A percentile compares a stretch with the other conserved stretches of the same genome.
Evolutionary conservation across 192 early-diverging fungal genomes (phyloP).

Genomic region (Podila minutissima): DNA sequence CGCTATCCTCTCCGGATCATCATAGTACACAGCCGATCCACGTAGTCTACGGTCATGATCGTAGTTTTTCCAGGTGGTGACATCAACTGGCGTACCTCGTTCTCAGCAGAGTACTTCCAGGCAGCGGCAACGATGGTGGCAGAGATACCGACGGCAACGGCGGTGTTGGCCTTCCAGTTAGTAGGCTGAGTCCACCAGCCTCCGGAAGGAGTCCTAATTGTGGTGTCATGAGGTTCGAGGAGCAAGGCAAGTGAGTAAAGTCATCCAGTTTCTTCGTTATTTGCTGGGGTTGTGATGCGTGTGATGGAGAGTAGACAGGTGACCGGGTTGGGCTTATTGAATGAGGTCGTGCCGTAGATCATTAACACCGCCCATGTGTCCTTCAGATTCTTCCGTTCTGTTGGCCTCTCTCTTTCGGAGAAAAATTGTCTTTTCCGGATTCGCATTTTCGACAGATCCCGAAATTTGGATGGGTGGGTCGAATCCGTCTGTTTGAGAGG

Average conservation of each 20-base stretch:
- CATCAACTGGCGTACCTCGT: conserved; percentile 27
- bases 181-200: conserved; percentile 74
- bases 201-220: conserved; percentile 54
- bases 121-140: conserved; percentile 55
- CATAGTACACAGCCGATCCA: neutral
- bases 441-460: neutral
- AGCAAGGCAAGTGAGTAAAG: neutral
- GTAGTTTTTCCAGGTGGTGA: neutral
- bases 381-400: neutral
- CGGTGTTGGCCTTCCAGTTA: conserved; percentile 62
- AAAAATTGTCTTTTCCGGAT: too few species aligned
- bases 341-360: too few species aligned
- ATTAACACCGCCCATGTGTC: neutral
- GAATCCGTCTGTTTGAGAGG: neutral
- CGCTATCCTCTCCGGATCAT: neutral
- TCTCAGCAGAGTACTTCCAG: conserved; percentile 69
- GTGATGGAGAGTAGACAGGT: too few species aligned
- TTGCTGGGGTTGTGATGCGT: too few species aligned
- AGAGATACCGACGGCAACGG: conserved; percentile 45
- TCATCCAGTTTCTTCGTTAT: too few species aligned
- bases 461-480: neutral
- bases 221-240: neutral
- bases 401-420: too few species aligned
- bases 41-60: neutral
- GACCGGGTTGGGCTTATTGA: too few species aligned